A percentile compares a stretch with the other conserved stretches of the same genome.
Conservation (phyloP, 2,329 filamentous ascomycete genomes). For the Onygenales sp. region DNA sequence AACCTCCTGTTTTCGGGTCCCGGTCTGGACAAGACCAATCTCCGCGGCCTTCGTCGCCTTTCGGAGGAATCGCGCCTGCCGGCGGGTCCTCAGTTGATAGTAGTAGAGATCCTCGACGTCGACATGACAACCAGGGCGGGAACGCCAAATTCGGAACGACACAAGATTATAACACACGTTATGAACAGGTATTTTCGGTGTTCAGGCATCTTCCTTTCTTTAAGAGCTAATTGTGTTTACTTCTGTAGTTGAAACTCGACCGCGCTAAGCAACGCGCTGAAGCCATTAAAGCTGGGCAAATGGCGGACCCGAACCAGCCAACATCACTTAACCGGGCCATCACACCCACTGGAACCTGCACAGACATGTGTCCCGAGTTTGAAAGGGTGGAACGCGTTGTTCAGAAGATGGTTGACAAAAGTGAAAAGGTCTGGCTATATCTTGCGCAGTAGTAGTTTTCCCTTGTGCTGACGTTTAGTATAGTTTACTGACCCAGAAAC, state of each 20-base stretch:
- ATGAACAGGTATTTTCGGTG: conserved; percentile 12
- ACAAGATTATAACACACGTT: conserved; percentile 11
- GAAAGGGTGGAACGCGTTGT: conserved; percentile 54
- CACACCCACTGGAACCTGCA: conserved; percentile 52
- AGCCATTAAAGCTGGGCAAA: conserved; percentile 44
- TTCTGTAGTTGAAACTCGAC: conserved; percentile 37
- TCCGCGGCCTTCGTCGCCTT: neutral
- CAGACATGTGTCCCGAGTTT: conserved; percentile 55
- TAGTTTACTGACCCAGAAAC: conserved; percentile 28
- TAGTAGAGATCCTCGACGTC: conserved; percentile 11
- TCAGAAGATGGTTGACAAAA: conserved; percentile 51
- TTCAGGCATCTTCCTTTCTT: neutral
- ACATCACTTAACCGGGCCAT: conserved; percentile 51
- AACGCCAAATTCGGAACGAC: neutral
- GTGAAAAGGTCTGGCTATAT: conserved; percentile 43
- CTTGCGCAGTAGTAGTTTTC: neutral
- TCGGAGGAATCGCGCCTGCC: neutral
- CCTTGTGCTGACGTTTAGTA: conserved; percentile 8
- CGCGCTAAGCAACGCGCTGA: conserved; percentile 41
- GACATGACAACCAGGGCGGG: neutral
- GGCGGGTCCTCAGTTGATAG: conserved; percentile 7
- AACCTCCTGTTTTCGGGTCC: neutral
- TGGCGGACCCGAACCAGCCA: conserved; percentile 52
- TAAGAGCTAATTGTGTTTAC: conserved; percentile 8
- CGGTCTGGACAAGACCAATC: neutral